A percentile compares a stretch with the other conserved stretches of the same genome.
Evolutionary conservation across 805 yeast genomes (phyloP).

Genomic region (Candida maesae): DNA sequence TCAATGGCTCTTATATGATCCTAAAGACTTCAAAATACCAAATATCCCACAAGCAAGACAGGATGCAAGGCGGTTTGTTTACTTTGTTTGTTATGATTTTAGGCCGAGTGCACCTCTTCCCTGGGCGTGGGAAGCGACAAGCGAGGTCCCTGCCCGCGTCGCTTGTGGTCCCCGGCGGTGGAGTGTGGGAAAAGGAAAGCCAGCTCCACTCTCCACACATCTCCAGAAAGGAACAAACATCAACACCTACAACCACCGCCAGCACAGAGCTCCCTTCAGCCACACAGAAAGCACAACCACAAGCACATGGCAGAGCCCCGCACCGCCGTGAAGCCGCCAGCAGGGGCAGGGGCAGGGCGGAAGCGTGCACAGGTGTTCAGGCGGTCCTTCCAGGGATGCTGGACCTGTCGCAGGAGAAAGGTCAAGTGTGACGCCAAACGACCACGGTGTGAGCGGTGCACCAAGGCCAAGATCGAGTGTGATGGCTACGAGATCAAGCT

Average conservation of each 20-base stretch:
- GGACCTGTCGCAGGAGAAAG: slow-evolving; percentile 82
- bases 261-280: neutral
- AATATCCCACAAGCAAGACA: no score
- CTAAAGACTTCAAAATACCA: no score
- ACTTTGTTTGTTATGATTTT: no score
- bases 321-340: no score
- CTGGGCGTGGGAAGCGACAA: slow-evolving; percentile 2
- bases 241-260: slow-evolving; percentile 1
- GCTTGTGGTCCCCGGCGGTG: slow-evolving; percentile 4
- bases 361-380: slow-evolving; percentile 17
- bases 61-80: no score
- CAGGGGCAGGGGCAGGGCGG: neutral
- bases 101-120: no score
- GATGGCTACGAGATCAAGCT: slow-evolving; percentile 81
- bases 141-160: slow-evolving; percentile 1
- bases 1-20: no score
- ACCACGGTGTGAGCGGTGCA: slow-evolving; percentile 69
- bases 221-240: no score
- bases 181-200: neutral
- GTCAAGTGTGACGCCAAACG: slow-evolving; percentile 72
- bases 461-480: slow-evolving; percentile 59
- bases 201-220: no score
- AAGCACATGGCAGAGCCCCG: neutral
- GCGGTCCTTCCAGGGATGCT: slow-evolving; percentile 75
- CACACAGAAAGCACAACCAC: neutral